Evolutionary conservation across 805 yeast genomes (phyloP).

Genomic region (Saturnispora ahearnii): DNA sequence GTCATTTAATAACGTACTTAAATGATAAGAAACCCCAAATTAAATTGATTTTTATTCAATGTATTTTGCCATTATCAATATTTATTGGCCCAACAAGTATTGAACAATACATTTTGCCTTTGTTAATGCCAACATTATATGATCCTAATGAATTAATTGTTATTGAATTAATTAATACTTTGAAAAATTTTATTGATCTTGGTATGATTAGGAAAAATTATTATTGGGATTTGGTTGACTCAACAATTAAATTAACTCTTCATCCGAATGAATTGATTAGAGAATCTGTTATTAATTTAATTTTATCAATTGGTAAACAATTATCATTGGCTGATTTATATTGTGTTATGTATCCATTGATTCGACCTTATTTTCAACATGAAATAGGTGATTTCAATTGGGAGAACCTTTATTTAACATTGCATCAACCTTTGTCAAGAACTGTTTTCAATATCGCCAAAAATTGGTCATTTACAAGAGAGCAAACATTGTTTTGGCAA

Average conservation of each 20-base stretch:
- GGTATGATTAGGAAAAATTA: constrained; percentile 46
- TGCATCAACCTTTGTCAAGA: constrained; percentile 59
- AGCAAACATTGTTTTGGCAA: constrained; percentile 76
- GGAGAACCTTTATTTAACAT: constrained; percentile 56
- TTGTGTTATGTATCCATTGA: constrained; percentile 74
- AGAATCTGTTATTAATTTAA: constrained; percentile 52
- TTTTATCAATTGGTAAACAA: constrained; percentile 53
- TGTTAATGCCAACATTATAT: constrained; percentile 70
- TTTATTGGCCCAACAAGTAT: constrained; percentile 74
- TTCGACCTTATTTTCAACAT: constrained; percentile 66
- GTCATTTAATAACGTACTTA: constrained; percentile 84
- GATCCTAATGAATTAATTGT: constrained; percentile 83
- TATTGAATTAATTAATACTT: constrained; percentile 51
- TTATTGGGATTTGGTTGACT: constrained; percentile 46
- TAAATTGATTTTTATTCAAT: constrained; percentile 59
- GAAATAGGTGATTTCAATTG: constrained; percentile 65
- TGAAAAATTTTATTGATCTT: constrained; percentile 46
- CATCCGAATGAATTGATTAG: constrained; percentile 88
- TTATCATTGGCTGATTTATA: constrained; percentile 70
- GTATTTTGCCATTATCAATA: constrained; percentile 66
- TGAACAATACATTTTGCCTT: constrained; percentile 82
- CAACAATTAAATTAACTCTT: constrained; percentile 48
- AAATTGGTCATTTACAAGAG: constrained; percentile 62
- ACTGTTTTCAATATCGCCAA: constrained; percentile 54
- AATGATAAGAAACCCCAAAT: constrained; percentile 68